Conservation (phyloP, 169 alveolate genomes). For the Cryptosporidium meleagridis region DNA sequence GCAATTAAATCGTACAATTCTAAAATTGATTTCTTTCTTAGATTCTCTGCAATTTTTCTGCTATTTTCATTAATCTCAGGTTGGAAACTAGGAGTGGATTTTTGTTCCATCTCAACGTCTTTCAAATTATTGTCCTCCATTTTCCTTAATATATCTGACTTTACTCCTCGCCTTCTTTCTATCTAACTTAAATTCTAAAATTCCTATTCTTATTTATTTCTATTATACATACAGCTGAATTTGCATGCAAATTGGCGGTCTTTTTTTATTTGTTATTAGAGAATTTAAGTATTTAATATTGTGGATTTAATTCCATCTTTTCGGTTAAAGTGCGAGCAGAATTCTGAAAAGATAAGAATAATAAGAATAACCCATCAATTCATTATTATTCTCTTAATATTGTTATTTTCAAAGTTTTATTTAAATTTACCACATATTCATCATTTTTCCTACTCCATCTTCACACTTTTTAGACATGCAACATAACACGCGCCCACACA, state of each 20-base stretch:
- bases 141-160: neutral
- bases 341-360: neutral
- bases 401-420: neutral
- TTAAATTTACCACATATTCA: neutral
- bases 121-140: neutral
- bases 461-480: slow-evolving; percentile 15
- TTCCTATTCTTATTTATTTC: neutral
- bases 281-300: neutral
- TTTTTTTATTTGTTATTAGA: neutral
- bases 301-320: neutral
- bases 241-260: slow-evolving; percentile 16
- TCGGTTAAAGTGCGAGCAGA: neutral
- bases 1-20: slow-evolving; percentile 42
- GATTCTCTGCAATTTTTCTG: slow-evolving; percentile 27
- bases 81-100: neutral
- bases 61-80: slow-evolving; percentile 64
- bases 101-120: neutral
- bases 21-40: slow-evolving; percentile 42
- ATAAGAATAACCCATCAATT: neutral
- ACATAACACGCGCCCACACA: slow-evolving; percentile 2
- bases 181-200: neutral
- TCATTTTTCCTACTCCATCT: neutral
- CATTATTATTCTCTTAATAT: neutral
- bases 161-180: neutral
- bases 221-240: neutral